Conservation (phyloP, 2,329 filamentous ascomycete species). For the Colletotrichum godetiae region DNA sequence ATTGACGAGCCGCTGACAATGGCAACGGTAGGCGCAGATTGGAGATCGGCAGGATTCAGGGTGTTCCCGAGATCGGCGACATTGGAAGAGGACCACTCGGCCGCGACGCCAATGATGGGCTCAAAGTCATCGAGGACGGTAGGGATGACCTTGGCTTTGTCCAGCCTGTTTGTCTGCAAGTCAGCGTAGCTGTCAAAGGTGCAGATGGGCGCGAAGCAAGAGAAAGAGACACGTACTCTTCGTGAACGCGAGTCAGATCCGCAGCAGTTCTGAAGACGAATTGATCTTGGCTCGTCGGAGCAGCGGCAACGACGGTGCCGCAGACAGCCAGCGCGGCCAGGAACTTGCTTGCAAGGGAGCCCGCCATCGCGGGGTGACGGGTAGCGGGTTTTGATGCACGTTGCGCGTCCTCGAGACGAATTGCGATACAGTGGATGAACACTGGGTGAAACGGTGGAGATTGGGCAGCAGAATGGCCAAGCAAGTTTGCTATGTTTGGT, state of each 20-base stretch:
- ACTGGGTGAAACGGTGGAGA: neutral
- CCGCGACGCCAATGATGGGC: conserved; percentile 34
- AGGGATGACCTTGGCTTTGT: conserved; percentile 34
- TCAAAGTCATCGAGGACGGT: conserved; percentile 35
- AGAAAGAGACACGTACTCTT: conserved; percentile 22
- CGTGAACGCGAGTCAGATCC: conserved; percentile 35
- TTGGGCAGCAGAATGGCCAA: neutral
- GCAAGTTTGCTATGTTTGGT: neutral
- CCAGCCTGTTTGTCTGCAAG: conserved; percentile 9
- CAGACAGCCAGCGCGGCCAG: conserved; percentile 24
- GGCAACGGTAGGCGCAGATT: conserved; percentile 26
- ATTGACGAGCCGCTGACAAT: conserved; percentile 25
- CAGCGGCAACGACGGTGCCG: neutral
- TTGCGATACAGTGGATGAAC: neutral
- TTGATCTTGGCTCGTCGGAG: conserved; percentile 13
- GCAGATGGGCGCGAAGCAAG: too few relatives aligned
- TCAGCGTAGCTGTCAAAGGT: neutral
- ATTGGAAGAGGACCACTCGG: conserved; percentile 27
- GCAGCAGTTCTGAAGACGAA: conserved; percentile 21
- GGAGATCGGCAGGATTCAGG: conserved; percentile 26
- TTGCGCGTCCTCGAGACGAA: neutral
- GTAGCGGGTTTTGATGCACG: neutral
- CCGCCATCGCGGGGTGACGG: conserved; percentile 3
- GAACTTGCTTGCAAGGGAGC: conserved; percentile 26
- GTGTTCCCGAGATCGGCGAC: conserved; percentile 35